Percentiles rank a stretch among this genome's conserved stretches.
phyloP scores from a whole-genome alignment of 2,329 filamentous ascomycete species.

The Cylindrodendrum hubeiense region DNA sequence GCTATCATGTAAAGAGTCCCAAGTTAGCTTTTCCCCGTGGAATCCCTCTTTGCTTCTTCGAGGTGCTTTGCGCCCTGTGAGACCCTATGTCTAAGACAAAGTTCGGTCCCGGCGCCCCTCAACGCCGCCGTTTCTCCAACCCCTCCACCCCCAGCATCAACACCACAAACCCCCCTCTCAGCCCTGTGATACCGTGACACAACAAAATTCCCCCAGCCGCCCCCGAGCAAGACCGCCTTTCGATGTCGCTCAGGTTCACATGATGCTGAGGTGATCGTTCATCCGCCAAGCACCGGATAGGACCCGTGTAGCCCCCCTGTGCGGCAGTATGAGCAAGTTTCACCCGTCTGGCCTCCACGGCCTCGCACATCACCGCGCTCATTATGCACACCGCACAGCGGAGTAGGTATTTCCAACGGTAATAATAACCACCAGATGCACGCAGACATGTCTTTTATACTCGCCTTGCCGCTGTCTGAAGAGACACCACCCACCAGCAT shows the following conservation, averaged over 20 bases:
- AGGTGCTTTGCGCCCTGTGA: not conserved
- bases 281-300: not conserved
- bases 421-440: conserved; percentile 1
- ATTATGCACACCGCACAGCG: not conserved
- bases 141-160: not conserved
- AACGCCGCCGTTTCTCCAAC: not conserved
- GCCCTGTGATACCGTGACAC: not conserved
- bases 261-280: not conserved
- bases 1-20: not conserved
- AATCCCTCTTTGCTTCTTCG: not conserved
- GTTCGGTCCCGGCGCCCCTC: not conserved
- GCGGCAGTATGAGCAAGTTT: conserved; percentile 53
- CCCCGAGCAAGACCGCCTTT: not conserved
- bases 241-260: not conserved
- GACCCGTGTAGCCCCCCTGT: conserved; percentile 13
- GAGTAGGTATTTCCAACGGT: not conserved
- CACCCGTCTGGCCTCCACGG: not conserved
- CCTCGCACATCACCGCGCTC: conserved; percentile 2
- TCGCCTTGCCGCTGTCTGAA: not conserved
- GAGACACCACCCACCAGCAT: not conserved
- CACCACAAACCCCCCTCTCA: not conserved
- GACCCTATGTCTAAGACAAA: not conserved
- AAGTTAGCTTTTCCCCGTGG: too few species aligned
- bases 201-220: not conserved
- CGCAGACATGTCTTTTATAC: not conserved